Conservation (phyloP, 148 eudicot species). For the Cornus kousa region DNA sequence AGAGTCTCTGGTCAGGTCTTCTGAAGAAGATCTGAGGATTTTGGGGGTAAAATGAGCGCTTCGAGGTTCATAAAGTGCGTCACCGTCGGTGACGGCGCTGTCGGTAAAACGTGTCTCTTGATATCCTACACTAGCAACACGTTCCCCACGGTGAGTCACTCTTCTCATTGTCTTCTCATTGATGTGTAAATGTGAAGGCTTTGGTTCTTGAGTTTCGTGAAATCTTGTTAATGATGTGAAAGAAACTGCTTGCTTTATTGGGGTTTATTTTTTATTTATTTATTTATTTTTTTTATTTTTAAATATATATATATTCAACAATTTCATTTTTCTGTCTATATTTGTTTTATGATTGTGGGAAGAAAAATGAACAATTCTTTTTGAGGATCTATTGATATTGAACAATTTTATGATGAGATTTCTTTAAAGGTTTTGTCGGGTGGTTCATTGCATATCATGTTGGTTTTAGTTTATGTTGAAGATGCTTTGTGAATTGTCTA, state of each 20-base stretch:
- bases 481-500: too few species aligned
- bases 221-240: not conserved
- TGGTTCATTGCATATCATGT: not conserved
- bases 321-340: not conserved
- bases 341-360: not conserved
- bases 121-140: conserved; percentile 98
- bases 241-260: not conserved
- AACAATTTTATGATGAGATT: not conserved
- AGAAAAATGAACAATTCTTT: not conserved
- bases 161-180: not conserved
- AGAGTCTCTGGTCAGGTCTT: conserved; percentile 31
- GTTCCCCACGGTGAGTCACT: conserved; percentile 67
- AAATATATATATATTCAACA: too few species aligned
- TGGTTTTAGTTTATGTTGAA: too few species aligned
- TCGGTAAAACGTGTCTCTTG: conserved; percentile 86
- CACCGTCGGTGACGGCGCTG: conserved; percentile 94
- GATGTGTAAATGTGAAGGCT: not conserved
- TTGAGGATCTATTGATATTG: not conserved
- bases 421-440: not conserved
- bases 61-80: conserved; percentile 93
- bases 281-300: too few species aligned
- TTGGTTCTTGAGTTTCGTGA: not conserved
- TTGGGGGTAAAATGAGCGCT: conserved; percentile 62
- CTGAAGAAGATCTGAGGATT: conserved; percentile 52
- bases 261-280: not conserved